Evolutionary conservation across 371 early-diverging fungal species (phyloP), one percentile per base, ranked within the genome.

Genomic region (Chytridiales sp.): DNA sequence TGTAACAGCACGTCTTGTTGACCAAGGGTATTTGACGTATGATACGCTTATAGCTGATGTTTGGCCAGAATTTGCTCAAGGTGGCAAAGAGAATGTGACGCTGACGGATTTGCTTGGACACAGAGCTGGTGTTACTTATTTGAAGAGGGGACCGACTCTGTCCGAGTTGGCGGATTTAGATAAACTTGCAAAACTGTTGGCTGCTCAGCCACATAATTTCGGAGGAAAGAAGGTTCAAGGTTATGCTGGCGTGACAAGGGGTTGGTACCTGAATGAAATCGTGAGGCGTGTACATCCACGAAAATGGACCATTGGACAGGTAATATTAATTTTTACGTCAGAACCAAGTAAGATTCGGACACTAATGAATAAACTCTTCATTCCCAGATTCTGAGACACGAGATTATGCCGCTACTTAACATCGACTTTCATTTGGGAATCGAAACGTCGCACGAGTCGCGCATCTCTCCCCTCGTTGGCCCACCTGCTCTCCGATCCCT

Each of bases 1-100:
- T 31, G 77, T 85, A 1, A 68, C 87, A 24, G 80, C 86, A 3
- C 73, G 79, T 21, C 62, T 88, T 22, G 85, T 89, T 11, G 83
- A 84, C 6, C 64, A 81, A 58, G 83, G 82, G 4, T 43, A 73
- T 3, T 44, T 90, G 8, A 59, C 73, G 8, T 86, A 86, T 62
- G 67, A 79, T 38, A 73, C 75, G 51, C 67, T 59, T 30, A 75
- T 90, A 27, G 49, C 79, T 5, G 73, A 72, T 8, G 85, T 85
- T 59, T 90, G 91, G 91, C 88, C 91, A 1, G 88, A 89, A 56
- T 90, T 90, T 66, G 87, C 79, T 1, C 77, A 80, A 58, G 85
- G 85, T 22, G 81, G 81, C 59, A 90, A 90, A 72, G 81, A 84
- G 43, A 71, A 88, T 53, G 88, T 90, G 3, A 85, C 85, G 0